Evolutionary conservation across 345 rosid genomes (phyloP).

Genomic region (Punica granatum): DNA sequence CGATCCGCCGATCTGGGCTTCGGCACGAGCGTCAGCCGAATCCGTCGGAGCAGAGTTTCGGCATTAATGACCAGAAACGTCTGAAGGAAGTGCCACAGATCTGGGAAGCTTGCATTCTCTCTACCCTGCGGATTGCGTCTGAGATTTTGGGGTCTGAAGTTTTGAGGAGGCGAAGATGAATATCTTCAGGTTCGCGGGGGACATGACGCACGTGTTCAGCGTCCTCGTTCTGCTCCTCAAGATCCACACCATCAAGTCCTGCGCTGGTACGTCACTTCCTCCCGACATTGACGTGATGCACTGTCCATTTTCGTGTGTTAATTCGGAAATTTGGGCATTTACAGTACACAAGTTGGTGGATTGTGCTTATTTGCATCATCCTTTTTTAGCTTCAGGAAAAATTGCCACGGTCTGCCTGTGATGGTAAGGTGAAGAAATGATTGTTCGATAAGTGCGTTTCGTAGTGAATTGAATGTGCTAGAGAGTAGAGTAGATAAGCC

Average conservation of each 20-base stretch:
- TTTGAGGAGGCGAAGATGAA: neutral
- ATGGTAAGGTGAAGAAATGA: neutral
- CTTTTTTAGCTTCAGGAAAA: neutral
- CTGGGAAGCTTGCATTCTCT: neutral
- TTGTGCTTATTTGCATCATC: neutral
- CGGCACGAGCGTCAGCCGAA: neutral
- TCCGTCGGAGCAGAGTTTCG: neutral
- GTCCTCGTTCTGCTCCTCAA: conserved; percentile 1
- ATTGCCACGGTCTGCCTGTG: neutral
- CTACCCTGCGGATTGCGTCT: neutral
- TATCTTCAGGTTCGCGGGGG: conserved; percentile 6
- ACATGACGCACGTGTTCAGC: conserved; percentile 1
- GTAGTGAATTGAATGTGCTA: neutral
- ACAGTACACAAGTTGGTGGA: neutral
- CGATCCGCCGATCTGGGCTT: neutral
- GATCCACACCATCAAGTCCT: neutral
- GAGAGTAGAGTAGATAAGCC: neutral
- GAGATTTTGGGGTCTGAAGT: neutral
- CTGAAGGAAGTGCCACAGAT: neutral
- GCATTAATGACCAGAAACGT: neutral
- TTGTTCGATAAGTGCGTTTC: neutral
- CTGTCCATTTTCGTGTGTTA: neutral
- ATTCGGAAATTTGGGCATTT: neutral
- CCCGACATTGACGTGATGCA: neutral
- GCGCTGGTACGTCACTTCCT: neutral